Evolutionary conservation across 2,329 filamentous ascomycete species (phyloP).

Genomic region (Paecilomyces sp.): DNA sequence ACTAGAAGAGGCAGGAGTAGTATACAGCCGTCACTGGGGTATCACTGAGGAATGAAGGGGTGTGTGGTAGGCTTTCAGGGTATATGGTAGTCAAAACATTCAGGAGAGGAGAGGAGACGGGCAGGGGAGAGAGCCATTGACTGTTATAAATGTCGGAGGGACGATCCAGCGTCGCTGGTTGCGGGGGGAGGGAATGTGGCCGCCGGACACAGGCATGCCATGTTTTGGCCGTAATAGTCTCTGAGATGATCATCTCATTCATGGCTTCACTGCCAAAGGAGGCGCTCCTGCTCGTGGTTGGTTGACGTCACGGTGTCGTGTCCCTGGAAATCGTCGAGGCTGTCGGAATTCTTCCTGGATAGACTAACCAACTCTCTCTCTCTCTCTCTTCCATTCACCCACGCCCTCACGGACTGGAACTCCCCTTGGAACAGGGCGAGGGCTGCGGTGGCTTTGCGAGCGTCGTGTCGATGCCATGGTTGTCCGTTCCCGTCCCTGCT

Average conservation of each 20-base stretch:
- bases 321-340: background rate
- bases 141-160: background rate
- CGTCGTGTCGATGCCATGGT: background rate
- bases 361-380: too few species aligned
- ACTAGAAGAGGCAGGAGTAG: too few species aligned
- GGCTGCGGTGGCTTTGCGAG: background rate
- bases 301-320: conserved; percentile 11
- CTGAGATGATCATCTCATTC: too few species aligned
- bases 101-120: background rate
- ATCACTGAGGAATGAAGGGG: conserved; percentile 4
- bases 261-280: background rate
- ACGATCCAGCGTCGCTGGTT: background rate
- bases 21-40: conserved; percentile 1
- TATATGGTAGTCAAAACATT: background rate
- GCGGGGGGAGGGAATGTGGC: background rate
- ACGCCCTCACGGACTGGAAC: too few species aligned
- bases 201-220: background rate
- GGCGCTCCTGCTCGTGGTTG: background rate
- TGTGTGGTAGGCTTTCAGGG: background rate
- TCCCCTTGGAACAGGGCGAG: background rate
- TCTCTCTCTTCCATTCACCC: too few species aligned
- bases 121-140: background rate
- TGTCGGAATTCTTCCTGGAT: background rate
- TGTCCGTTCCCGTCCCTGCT: background rate
- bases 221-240: background rate